Base-by-base conservation (phyloP, 495 filamentous ascomycete species). In the Hypoxylon lenormandii region DNA sequence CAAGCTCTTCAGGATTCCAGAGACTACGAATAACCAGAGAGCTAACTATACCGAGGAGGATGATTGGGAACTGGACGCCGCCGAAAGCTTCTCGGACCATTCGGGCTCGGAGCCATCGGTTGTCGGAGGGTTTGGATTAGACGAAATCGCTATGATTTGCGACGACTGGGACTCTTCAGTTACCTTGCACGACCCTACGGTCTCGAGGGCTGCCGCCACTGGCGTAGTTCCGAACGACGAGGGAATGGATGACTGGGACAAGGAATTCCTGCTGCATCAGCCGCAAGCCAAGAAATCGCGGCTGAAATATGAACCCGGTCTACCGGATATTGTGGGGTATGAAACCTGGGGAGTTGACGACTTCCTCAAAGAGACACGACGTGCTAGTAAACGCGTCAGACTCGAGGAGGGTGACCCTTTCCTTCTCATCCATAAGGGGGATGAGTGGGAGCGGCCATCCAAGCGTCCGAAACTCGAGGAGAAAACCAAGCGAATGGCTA, bases 351-450 rank as follows among this genome's bases (percentile, higher is more conserved):
- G 80, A 62, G 77, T 88, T 46, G 84, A 87, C 53, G 72, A 81
- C 64, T 85, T 86, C 30, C 78, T 83, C 51, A 83, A 88, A 70
- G 84, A 86, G 13, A 91, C 90, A 4, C 80, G 88, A 3, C 86
- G 86, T 60, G 79, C 93, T 60, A 88, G 90, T 21, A 92, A 91
- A 75, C 87, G 83, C 33, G 88, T 96, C 43, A 85, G 86, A 0
- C 84, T 99, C n/a, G 93, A 98, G 69, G 84, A 96, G 65, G 93
- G 94, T 66, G 95, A 99, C 74, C 92, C 92, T 0, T 86, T 92
- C 64, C 85, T 99, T 22, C 83, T 99, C 1, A 82, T 98, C 22
- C 90, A 93, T 72, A 77, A 78, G 2, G 76, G 77, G n/a, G 66
- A 74, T 8, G 86, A 88, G 37, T 81, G 78, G 1, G 79, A 84